Evolutionary conservation across 2,329 filamentous ascomycete genomes (phyloP), one percentile per base, ranked within the genome.

Genomic region (Stemphylium beticola): DNA sequence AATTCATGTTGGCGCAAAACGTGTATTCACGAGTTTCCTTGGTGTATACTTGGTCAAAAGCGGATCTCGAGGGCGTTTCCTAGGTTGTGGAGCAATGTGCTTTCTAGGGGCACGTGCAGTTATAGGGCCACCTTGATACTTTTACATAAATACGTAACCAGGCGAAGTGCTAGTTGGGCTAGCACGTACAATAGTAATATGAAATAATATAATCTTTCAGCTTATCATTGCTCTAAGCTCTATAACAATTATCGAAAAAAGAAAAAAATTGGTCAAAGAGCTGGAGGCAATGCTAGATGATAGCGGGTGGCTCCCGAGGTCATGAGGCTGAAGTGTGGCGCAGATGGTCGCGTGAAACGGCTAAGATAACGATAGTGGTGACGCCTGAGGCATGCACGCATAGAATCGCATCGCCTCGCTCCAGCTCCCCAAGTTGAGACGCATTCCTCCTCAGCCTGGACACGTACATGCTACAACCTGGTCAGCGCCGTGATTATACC

Each of bases 1-100:
- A 53, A 53, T 57, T 29, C 31, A 29, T 52, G 33, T 47, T 29
- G 38, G 39, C 45, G 45, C 48, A 40, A 17, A 34, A 47, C n/a
- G 55, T 49, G 45, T 40, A 36, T 37, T 60, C 26, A 69, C 66
- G 66, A 69, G 61, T 69, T 50, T 68, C 61, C 34, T 69, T 65
- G 15, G 18, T 64, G 65, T 66, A 67, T 32, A 61, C 41, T 55
- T 55, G 42, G 33, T 54, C 40, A 62, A 64, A 64, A 65, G 57
- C 48, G 52, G 44, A 34, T 48, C 20, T 59, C 31, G 41, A 34
- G 18, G 55, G 60, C 55, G 53, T 59, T 58, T 48, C 3, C 43
- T 43, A 17, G 48, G 32, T 36, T 11, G 40, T 29, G 31, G 48
- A 51, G 47, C 41, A 42, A 26, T 18, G 32, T 44, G 41, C 47